Evolutionary conservation across 2,329 filamentous ascomycete genomes (phyloP).

Genomic region (Apiospora pterosperma): DNA sequence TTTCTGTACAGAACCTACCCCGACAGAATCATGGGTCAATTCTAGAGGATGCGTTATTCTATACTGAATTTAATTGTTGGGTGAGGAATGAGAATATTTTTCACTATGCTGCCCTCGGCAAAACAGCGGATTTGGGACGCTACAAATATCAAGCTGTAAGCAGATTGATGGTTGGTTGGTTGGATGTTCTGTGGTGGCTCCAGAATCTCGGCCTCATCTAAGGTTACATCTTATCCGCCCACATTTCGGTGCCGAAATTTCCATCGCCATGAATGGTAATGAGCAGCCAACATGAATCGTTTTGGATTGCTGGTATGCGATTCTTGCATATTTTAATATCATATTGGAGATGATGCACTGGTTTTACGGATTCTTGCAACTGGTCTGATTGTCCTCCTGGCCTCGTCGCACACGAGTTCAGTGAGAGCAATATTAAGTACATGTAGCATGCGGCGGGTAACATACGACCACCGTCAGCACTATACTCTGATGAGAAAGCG

Average conservation of each 20-base stretch:
- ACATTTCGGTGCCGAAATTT: not conserved
- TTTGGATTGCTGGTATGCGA: not conserved
- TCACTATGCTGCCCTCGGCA: not conserved
- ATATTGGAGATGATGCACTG: not conserved
- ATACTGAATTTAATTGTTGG: not conserved
- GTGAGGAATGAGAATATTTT: not conserved
- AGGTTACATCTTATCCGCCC: too few relatives aligned
- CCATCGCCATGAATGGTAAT: not conserved
- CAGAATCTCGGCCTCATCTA: not conserved
- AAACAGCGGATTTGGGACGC: too few relatives aligned
- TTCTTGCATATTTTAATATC: not conserved
- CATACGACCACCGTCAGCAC: not conserved
- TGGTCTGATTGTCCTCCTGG: not conserved
- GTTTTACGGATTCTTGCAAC: not conserved
- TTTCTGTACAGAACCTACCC: not conserved
- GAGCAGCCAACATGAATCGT: not conserved
- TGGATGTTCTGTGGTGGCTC: not conserved
- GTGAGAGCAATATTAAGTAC: not conserved
- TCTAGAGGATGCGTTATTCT: not conserved
- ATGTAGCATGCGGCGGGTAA: not conserved
- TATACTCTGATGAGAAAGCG: not conserved
- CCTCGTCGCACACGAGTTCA: not conserved
- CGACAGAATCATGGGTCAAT: not conserved
- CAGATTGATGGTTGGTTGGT: not conserved
- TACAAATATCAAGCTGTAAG: not conserved